Conservation (phyloP, 805 yeast species). For the Candida chauliodis region DNA sequence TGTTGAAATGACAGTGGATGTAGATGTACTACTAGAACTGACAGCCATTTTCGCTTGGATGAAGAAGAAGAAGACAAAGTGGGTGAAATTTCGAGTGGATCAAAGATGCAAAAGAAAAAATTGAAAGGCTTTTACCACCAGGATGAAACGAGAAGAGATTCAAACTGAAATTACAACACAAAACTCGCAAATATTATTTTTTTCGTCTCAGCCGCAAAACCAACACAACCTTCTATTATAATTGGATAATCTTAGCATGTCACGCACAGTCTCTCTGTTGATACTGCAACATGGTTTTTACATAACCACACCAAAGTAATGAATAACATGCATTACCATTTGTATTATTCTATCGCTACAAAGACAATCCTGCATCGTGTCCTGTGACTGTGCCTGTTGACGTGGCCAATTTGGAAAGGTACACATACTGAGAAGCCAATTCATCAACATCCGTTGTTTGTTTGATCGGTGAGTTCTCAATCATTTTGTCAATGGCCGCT, state of each 20-base stretch:
- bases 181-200: background rate
- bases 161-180: background rate
- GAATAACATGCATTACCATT: too few relatives aligned
- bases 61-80: background rate
- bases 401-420: slow-evolving; percentile 17
- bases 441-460: slow-evolving; percentile 21
- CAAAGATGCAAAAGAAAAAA: background rate
- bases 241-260: too few relatives aligned
- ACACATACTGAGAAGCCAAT: slow-evolving; percentile 20
- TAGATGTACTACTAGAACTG: slow-evolving; percentile 37
- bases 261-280: too few relatives aligned
- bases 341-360: too few relatives aligned
- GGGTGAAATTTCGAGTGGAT: too few relatives aligned
- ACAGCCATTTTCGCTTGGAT: slow-evolving; percentile 4
- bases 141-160: background rate
- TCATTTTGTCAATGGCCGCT: slow-evolving; percentile 14
- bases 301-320: too few relatives aligned
- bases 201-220: background rate
- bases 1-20: slow-evolving; percentile 72
- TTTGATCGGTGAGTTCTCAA: slow-evolving; percentile 16
- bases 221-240: background rate
- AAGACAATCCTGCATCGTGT: slow-evolving; percentile 21
- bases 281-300: too few relatives aligned
- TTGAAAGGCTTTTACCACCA: background rate
- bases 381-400: slow-evolving; percentile 24